Evolutionary conservation across 805 yeast genomes (phyloP), one percentile per base, ranked within the genome.

Genomic region (Kuraishia capsulata): DNA sequence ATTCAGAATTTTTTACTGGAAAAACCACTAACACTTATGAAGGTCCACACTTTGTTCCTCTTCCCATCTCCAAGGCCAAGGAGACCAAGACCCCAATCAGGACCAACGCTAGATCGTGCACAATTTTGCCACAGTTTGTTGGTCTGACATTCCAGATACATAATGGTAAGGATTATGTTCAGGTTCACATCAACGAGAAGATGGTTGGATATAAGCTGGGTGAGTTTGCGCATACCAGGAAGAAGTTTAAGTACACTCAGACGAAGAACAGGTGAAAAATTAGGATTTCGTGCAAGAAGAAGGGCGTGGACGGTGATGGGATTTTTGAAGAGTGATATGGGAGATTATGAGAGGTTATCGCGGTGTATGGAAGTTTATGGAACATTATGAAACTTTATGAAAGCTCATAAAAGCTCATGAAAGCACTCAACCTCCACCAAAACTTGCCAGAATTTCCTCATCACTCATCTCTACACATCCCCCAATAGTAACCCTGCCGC

Each of bases 151-250:
- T 92, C 60, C 95, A 92, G 61, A 85, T 92, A 26, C 98, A 92
- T 63, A 92, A 92, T 61, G 98, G 98, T 21, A 85, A 82, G 55
- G 95, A 87, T 49, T 92, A 89, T 55, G 95, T 88, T 30, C 86
- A 87, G 37, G 71, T 92, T 38, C 86, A 81, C 47, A 74, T 92
- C 21, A 76, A 82, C 6, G 97, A 92, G 56, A 92, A 92, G 50
- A 92, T 92, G 98, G 96, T 92, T 43, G 98, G 98, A 16, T 75
- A 80, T 48, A 92, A 90, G 57, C 65, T 92, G 40, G 98, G 98
- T 2, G 97, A 90, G 59, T 92, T 86, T 66, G 95, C 95, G 2
- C 86, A 89, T 39, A 92, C 98, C 1, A 76, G 97, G 62, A 85
- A 86, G 73, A 77, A 81, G 56, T 86, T 85, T 62, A 77, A 74